A percentile compares a stretch with the other conserved stretches of the same genome.
phyloP scores from a whole-genome alignment of 202 grass and related monocot genomes.

The Schoenoplectus tabernaemontani region DNA sequence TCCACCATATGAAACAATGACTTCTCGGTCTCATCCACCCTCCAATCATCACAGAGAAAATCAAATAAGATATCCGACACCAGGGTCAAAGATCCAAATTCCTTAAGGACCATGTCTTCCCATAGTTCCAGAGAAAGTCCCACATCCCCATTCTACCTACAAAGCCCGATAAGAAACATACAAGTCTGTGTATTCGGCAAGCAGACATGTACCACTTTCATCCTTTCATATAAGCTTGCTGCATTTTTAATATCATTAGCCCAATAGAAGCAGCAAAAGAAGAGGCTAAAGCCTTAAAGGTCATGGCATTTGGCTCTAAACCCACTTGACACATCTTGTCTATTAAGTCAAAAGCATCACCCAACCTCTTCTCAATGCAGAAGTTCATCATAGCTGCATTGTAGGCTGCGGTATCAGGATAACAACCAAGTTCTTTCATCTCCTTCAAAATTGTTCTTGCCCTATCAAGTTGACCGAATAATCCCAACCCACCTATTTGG shows the following conservation, averaged over 20 bases:
- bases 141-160: constrained; percentile 42
- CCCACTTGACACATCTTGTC: constrained; percentile 57
- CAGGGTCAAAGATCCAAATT: no score
- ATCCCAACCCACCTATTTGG: constrained; percentile 54
- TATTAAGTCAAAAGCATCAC: constrained; percentile 60
- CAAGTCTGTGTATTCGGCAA: constrained; percentile 81
- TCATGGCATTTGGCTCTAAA: constrained; percentile 61
- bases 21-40: constrained; percentile 62
- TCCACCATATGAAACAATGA: constrained; percentile 74
- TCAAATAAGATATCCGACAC: constrained; percentile 81
- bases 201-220: constrained; percentile 42
- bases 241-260: constrained; percentile 46
- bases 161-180: constrained; percentile 78
- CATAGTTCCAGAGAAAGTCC: constrained; percentile 55
- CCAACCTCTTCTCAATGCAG: constrained; percentile 82
- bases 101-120: no score
- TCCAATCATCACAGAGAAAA: constrained; percentile 65
- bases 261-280: constrained; percentile 87
- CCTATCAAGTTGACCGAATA: constrained; percentile 77
- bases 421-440: constrained; percentile 72
- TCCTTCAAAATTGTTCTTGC: constrained; percentile 67
- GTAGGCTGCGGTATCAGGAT: constrained; percentile 62
- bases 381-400: constrained; percentile 63
- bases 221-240: constrained; percentile 55
- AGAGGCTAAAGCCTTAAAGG: constrained; percentile 81